Percentiles rank a stretch among this genome's conserved stretches.
Conservation (phyloP, 768 basidiomycete species). For the Phylloporus arenicola region DNA sequence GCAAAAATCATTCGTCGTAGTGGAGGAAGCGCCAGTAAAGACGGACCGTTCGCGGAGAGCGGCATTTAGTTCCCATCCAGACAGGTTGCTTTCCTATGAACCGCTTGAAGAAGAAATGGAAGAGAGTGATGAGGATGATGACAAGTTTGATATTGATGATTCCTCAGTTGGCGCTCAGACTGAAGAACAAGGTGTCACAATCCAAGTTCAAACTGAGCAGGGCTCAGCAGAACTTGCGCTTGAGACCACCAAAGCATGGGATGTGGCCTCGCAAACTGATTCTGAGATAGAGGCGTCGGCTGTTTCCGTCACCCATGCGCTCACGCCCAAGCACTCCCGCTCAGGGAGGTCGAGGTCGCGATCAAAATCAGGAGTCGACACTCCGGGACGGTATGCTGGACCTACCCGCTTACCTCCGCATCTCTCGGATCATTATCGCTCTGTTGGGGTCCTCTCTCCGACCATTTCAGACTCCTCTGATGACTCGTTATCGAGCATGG, state of each 20-base stretch:
- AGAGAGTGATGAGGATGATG: constrained; percentile 50
- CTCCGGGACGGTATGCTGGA: constrained; percentile 54
- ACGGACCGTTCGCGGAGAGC: constrained; percentile 25
- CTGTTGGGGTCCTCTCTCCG: constrained; percentile 27
- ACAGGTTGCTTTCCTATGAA: constrained; percentile 14
- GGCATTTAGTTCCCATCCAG: constrained; percentile 1
- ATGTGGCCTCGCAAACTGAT: constrained; percentile 24
- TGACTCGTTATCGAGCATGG: constrained; percentile 31
- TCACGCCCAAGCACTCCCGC: constrained; percentile 25
- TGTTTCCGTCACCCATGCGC: constrained; percentile 29
- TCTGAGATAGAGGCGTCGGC: constrained; percentile 29
- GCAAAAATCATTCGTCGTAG: constrained; percentile 97
- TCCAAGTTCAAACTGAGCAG: constrained; percentile 14
- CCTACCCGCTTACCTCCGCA: constrained; percentile 46
- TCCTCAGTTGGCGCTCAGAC: constrained; percentile 54
- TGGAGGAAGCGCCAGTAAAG: constrained; percentile 75
- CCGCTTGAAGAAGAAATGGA: constrained; percentile 40
- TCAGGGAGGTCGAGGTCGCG: constrained; percentile 30
- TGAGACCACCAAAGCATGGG: constrained; percentile 28
- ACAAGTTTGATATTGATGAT: constrained; percentile 92
- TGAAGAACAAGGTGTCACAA: background rate
- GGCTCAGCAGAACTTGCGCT: constrained; percentile 7
- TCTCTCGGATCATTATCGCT: constrained; percentile 13
- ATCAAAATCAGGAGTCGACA: constrained; percentile 51
- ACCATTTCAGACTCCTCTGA: constrained; percentile 38